Conservation (phyloP, 2,329 filamentous ascomycete genomes). For the Alternaria longipes region DNA sequence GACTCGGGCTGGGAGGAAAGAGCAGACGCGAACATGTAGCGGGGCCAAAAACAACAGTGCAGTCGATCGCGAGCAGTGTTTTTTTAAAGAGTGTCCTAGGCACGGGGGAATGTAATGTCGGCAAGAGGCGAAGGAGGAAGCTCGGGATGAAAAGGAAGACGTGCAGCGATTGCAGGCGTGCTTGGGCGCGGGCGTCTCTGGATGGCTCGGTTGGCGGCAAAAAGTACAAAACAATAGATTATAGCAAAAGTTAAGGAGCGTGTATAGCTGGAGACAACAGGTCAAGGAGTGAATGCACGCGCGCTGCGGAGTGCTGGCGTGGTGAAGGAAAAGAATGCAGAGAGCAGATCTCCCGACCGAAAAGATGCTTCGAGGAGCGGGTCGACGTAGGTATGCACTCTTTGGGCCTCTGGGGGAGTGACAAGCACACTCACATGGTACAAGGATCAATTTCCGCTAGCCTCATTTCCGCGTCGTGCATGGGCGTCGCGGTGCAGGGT, state of each 20-base stretch:
- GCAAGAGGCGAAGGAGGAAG: neutral
- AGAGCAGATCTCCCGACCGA: slow-evolving; percentile 33
- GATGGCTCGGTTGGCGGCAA: slow-evolving; percentile 25
- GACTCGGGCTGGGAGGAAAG: slow-evolving; percentile 20
- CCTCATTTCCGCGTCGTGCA: slow-evolving; percentile 37
- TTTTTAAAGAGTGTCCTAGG: slow-evolving; percentile 4
- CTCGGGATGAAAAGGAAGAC: slow-evolving; percentile 2
- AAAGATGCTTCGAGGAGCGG: slow-evolving; percentile 28
- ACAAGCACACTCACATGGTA: slow-evolving; percentile 26
- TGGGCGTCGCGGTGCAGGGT: slow-evolving; percentile 23
- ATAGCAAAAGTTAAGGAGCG: slow-evolving; percentile 34
- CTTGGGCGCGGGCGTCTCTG: slow-evolving; percentile 9
- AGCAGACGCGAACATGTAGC: slow-evolving; percentile 41
- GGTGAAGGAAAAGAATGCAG: slow-evolving; percentile 30
- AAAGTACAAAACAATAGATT: slow-evolving; percentile 32
- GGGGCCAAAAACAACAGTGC: slow-evolving; percentile 18
- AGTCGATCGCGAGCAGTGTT: neutral
- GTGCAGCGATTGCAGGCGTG: slow-evolving; percentile 10
- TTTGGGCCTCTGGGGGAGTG: slow-evolving; percentile 28
- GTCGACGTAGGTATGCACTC: slow-evolving; percentile 22
- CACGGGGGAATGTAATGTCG: slow-evolving; percentile 7
- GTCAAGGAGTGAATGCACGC: slow-evolving; percentile 36
- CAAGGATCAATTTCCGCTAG: slow-evolving; percentile 35
- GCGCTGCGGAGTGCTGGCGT: slow-evolving; percentile 35
- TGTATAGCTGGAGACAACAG: slow-evolving; percentile 27